Conservation (phyloP, 2,329 filamentous ascomycete species). For the Graphiopsis chlorocephala region DNA sequence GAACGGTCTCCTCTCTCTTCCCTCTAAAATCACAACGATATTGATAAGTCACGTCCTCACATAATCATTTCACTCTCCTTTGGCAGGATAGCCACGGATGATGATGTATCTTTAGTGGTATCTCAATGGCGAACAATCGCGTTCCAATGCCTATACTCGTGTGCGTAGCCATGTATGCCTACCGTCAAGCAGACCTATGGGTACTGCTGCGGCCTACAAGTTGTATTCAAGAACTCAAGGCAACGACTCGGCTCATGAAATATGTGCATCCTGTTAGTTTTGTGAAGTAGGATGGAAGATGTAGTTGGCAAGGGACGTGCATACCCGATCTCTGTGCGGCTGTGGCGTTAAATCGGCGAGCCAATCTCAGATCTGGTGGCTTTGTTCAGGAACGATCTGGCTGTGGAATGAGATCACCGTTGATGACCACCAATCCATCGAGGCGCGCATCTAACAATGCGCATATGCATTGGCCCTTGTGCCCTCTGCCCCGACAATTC, state of each 20-base stretch:
- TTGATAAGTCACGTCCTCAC: background rate
- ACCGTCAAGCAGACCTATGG: background rate
- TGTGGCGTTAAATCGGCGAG: background rate
- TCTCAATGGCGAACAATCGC: background rate
- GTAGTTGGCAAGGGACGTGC: slow-evolving; percentile 3
- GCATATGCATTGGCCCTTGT: slow-evolving; percentile 1
- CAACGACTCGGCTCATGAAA: too few species aligned
- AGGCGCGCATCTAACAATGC: background rate
- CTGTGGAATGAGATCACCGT: slow-evolving; percentile 13
- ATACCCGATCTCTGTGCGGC: background rate
- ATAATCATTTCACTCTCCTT: background rate
- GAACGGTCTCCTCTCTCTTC: background rate
- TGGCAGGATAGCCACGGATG: background rate
- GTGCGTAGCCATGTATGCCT: background rate
- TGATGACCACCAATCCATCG: background rate
- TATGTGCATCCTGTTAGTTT: background rate
- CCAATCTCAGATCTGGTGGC: slow-evolving; percentile 8
- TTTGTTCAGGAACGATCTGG: slow-evolving; percentile 12
- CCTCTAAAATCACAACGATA: too few species aligned
- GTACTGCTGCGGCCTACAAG: background rate
- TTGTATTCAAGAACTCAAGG: too few species aligned
- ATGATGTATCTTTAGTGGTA: background rate
- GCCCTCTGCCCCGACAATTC: background rate
- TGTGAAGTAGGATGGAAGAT: background rate
- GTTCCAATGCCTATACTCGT: too few species aligned